phyloP scores from a whole-genome alignment of 1,284 basidiomycete species.

The Cryptococcus sp. region DNA sequence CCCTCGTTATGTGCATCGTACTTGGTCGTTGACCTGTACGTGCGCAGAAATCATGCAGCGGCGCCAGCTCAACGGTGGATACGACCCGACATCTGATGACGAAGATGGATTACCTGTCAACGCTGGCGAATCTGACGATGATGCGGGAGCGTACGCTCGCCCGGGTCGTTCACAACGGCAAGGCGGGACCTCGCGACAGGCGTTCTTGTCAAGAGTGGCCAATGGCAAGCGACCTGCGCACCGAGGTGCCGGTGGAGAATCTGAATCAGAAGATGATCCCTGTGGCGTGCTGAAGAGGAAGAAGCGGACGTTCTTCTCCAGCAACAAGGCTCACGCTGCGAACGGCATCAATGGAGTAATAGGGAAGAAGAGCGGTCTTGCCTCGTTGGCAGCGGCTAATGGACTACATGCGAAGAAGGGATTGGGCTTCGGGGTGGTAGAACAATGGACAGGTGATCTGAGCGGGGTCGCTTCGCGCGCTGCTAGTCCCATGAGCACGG shows the following conservation, averaged over 20 bases:
- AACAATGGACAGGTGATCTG: slow-evolving; percentile 13
- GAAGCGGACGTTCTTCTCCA: slow-evolving; percentile 24
- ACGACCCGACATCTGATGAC: slow-evolving; percentile 29
- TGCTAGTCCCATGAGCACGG: slow-evolving; percentile 36
- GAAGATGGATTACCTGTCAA: slow-evolving; percentile 18
- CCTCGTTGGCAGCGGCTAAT: neutral
- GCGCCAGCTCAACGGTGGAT: slow-evolving; percentile 20
- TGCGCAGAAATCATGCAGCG: slow-evolving; percentile 26
- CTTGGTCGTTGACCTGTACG: neutral
- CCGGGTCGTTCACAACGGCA: slow-evolving; percentile 29
- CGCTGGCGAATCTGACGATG: slow-evolving; percentile 18
- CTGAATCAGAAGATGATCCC: slow-evolving; percentile 25
- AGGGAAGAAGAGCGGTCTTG: neutral
- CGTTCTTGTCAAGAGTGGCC: slow-evolving; percentile 3
- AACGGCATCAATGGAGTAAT: slow-evolving; percentile 7
- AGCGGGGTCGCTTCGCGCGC: slow-evolving; percentile 26
- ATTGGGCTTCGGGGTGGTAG: slow-evolving; percentile 6
- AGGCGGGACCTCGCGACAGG: slow-evolving; percentile 12
- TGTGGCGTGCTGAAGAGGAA: slow-evolving; percentile 21
- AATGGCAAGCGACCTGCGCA: slow-evolving; percentile 5
- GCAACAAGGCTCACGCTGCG: neutral
- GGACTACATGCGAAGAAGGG: neutral
- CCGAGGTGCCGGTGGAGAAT: neutral
- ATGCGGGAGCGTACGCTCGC: slow-evolving; percentile 25
- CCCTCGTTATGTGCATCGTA: neutral